These are phyloP conservation scores for Byssoonygena ceratinophila DNA, from an alignment of 2,329 filamentous ascomycete species.

Conservation along the genomic window DNA sequence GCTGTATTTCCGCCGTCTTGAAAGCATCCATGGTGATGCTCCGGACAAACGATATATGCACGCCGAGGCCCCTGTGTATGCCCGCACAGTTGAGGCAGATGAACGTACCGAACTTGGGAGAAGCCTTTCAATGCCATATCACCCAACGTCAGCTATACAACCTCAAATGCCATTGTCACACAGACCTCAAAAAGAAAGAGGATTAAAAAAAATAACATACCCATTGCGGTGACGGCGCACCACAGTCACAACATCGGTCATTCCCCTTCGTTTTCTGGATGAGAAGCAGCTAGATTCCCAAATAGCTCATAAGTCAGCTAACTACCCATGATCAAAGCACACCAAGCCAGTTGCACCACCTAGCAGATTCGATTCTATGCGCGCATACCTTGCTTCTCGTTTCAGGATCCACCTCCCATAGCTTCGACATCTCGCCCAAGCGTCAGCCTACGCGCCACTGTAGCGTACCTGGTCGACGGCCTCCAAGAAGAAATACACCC, in stretches of 20 bases:
- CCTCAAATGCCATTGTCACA: not conserved
- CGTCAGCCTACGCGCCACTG: not conserved
- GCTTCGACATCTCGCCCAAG: conserved; percentile 47
- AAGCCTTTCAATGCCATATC: conserved; percentile 42
- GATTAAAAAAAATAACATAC: conserved; percentile 42
- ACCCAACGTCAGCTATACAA: not conserved
- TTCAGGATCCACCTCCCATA: conserved; percentile 99
- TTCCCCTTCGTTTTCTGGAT: conserved; percentile 88
- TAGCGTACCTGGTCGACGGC: not conserved
- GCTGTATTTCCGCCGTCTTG: conserved; percentile 81
- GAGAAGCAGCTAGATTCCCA: conserved; percentile 57
- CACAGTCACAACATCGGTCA: conserved; percentile 87
- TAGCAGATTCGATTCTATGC: not conserved
- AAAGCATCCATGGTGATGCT: conserved; percentile 98
- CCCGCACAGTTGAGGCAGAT: conserved; percentile 96
- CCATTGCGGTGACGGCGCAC: conserved; percentile 95
- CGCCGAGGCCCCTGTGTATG: conserved; percentile 84
- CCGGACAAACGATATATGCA: conserved; percentile 96
- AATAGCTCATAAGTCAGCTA: not conserved
- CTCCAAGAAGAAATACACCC: not conserved
- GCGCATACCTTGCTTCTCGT: conserved; percentile 67
- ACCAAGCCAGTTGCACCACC: too few relatives aligned
- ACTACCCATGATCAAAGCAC: too few relatives aligned
- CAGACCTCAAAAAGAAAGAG: not conserved
- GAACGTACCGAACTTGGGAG: conserved; percentile 96